Percentiles rank a stretch among this genome's conserved stretches.
These are phyloP conservation scores for Leucocoprinus sp. DNA, from an alignment of 768 basidiomycete genomes.

Conservation along the genomic window DNA sequence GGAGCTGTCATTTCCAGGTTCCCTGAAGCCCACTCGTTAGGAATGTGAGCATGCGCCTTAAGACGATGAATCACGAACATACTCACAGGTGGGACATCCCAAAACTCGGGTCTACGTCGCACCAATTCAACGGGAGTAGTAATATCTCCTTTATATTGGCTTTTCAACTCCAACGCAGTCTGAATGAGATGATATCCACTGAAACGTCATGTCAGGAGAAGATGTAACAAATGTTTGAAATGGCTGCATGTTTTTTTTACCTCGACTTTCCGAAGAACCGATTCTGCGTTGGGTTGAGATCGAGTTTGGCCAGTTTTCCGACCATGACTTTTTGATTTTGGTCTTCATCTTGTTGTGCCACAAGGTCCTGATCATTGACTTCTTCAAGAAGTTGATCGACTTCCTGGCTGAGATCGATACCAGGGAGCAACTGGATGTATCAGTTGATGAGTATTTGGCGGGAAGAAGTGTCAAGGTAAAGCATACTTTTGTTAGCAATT, in stretches of 20 bases:
- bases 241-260: no score
- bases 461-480: no score
- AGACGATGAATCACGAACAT: not conserved
- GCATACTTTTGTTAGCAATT: conserved; percentile 8
- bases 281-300: conserved; percentile 28
- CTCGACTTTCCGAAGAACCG: conserved; percentile 45
- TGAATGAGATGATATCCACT: conserved; percentile 46
- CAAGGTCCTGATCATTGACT: conserved; percentile 26
- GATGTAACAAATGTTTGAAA: no score
- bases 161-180: conserved; percentile 49
- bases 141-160: conserved; percentile 39
- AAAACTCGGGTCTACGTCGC: conserved; percentile 38
- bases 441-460: not conserved
- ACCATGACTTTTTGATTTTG: conserved; percentile 17
- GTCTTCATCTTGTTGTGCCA: conserved; percentile 27
- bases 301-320: conserved; percentile 27
- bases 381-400: conserved; percentile 38
- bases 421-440: conserved; percentile 32
- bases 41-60: no score
- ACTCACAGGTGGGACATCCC: conserved; percentile 39
- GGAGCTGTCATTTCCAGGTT: conserved; percentile 20
- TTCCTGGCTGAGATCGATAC: conserved; percentile 54
- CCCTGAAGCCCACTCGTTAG: conserved; percentile 24
- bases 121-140: conserved; percentile 16
- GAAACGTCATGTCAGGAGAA: not conserved